Evolutionary conservation across 2,329 filamentous ascomycete genomes (phyloP), one percentile per base, ranked within the genome.

Genomic region (Cladosporium velox): DNA sequence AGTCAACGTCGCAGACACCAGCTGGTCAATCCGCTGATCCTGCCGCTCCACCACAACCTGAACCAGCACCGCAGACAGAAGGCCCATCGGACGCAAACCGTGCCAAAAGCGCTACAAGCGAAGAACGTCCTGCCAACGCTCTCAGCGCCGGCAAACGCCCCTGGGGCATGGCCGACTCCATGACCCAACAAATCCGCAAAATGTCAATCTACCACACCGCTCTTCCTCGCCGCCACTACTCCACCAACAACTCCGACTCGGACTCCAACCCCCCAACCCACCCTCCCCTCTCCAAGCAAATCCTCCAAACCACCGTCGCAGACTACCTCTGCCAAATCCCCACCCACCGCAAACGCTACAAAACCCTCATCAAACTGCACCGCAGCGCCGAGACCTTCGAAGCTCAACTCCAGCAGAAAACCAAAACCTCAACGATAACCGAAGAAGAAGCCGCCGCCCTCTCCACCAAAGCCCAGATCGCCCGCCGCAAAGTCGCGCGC

Each of bases 271-370:
- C 51, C 24, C 62, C 57, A 24, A 35, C 26, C 35, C 57, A 18
- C 5, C 32, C n/a, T 28, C 59, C 44, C 11, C 58, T 28, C 26
- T 24, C 38, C 18, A 57, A 35, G 18, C 35, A 64, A 24, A 58
- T 58, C 35, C 65, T 58, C 49, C 65, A 69, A 32, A 68, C 51
- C n/a, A 73, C 69, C n/a, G 67, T 72, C 1, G 69, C 65, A 24
- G 71, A 72, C 66, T 73, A 69, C 65, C 67, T 72, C 52, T 62
- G 64, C 47, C 47, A 68, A 38, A 21, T 35, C 28, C 59, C 44
- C n/a, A 34, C 28, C 18, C 38, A 57, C 26, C 21, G 26, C 51
- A 55, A 68, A 28, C 61, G 55, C 35, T 69, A 64, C 28, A 41
- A 55, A 11, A 12, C 35, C 34, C 65, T 69, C 18, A 64, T 67